These are phyloP conservation scores for Jackrogersella multiformis DNA, from an alignment of 495 filamentous ascomycete species.

Conservation along the genomic window DNA sequence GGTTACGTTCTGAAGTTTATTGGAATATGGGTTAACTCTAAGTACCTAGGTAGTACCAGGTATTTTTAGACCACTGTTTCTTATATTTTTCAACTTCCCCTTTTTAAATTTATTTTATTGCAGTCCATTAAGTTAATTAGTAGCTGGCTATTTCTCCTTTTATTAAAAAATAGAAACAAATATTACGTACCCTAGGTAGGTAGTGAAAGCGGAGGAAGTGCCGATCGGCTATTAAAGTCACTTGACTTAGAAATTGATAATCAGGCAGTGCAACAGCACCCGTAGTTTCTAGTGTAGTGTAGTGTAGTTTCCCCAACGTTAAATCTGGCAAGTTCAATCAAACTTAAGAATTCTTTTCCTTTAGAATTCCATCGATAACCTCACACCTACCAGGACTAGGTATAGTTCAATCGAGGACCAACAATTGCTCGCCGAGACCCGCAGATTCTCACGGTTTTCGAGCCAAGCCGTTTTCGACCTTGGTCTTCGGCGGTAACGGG, in stretches of 20 bases:
- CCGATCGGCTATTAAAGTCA: constrained; percentile 40
- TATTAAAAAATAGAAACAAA: constrained; percentile 1
- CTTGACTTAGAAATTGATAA: constrained; percentile 36
- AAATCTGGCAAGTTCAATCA: constrained; percentile 13
- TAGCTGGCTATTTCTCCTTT: not conserved
- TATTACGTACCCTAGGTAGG: no score
- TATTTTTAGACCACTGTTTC: no score
- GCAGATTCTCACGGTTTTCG: constrained; percentile 8
- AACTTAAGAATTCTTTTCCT: constrained; percentile 13
- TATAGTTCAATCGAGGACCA: not conserved
- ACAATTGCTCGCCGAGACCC: not conserved
- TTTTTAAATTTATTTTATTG: no score
- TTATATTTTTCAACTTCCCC: not conserved
- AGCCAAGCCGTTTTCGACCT: constrained; percentile 15
- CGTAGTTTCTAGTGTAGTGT: no score
- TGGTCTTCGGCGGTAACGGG: constrained; percentile 17
- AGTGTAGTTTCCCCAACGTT: constrained; percentile 29
- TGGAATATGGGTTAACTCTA: not conserved
- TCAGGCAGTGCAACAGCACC: constrained; percentile 30
- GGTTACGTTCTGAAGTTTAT: not conserved
- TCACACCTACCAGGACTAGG: not conserved
- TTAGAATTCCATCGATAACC: constrained; percentile 11
- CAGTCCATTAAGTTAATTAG: no score
- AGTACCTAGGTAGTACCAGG: not conserved
- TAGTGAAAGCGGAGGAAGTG: constrained; percentile 23